Evolutionary conservation across 495 filamentous ascomycete genomes (phyloP).

Genomic region (Tuber indicum): DNA sequence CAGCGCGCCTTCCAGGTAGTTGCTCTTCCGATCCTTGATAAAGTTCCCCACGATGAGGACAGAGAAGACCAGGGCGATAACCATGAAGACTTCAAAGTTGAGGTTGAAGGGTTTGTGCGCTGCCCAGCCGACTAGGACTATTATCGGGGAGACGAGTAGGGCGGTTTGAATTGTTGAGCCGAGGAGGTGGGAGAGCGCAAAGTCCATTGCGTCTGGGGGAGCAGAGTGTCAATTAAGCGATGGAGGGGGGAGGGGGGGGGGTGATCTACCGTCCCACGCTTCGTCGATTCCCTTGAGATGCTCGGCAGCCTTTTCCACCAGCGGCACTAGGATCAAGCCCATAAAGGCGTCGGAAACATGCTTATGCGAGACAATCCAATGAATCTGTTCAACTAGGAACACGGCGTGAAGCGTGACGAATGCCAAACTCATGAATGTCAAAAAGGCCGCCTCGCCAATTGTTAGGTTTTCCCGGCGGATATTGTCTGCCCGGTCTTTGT

Average conservation of each 20-base stretch:
- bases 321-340: constrained; percentile 68
- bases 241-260: constrained; percentile 29
- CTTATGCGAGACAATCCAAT: constrained; percentile 58
- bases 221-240: constrained; percentile 17
- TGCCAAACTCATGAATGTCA: constrained; percentile 59
- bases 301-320: constrained; percentile 88
- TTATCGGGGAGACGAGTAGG: constrained; percentile 77
- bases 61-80: constrained; percentile 76
- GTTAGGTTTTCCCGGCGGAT: constrained; percentile 65
- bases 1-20: constrained; percentile 71
- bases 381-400: constrained; percentile 74
- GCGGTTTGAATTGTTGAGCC: constrained; percentile 86
- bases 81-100: constrained; percentile 82
- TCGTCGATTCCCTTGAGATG: constrained; percentile 87
- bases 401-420: constrained; percentile 76
- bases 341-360: constrained; percentile 71
- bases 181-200: constrained; percentile 82
- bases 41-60: constrained; percentile 83
- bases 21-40: constrained; percentile 68
- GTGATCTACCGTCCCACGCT: constrained; percentile 64
- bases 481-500: constrained; percentile 63
- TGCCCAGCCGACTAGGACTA: constrained; percentile 83
- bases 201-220: constrained; percentile 57
- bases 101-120: constrained; percentile 63
- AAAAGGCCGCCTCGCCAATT: constrained; percentile 64